Base-by-base conservation (phyloP, 1,139 yeast species). In the Debaryomycetaceae sp. region DNA sequence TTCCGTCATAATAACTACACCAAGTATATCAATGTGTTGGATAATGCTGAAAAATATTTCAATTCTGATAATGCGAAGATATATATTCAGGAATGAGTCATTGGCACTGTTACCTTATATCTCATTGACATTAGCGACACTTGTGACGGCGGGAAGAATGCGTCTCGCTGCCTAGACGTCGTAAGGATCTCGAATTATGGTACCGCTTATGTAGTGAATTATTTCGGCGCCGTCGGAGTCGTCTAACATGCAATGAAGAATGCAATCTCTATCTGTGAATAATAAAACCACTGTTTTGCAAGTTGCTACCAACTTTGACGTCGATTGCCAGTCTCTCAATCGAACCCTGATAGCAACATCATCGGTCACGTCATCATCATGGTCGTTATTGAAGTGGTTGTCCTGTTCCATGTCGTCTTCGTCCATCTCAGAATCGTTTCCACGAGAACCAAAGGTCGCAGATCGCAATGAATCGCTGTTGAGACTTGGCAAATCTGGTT, bases 271-370 rank as follows among this genome's bases (percentile, higher is more conserved):
- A n/a, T 65, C 62, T 20, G 81, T 70, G 38, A 83, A 62, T 37
- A 80, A 66, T 38, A 83, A 56, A 13, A 80, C 72, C 40, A 81
- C 76, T 2, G 76, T 74, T 42, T 75, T 73, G 53, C 86, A 78
- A 7, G 74, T 62, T 17, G 80, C 80, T 36, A 81, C 76, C 17
- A 83, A 68, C 52, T 64, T 72, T 4, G 81, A 69, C 0, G 84
- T 84, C 59, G 75, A 59, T 46, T 69, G 77, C 87, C 87, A 82
- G 56, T 81, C 84, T 49, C 66, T 68, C 24, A 81, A 60, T 50
- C 67, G 69, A 17, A 82, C 77, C 17, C 67, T 60, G 11, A 80
- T 65, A 29, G 66, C 71, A 40, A 67, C 64, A 37, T 64, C 72
- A 38, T 63, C 61, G 42, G 56, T 37, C 11, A 46, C 56, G 34